Percentiles rank a stretch among this genome's conserved stretches.
Evolutionary conservation across 495 filamentous ascomycete species (phyloP).

Genomic region (Chaetomium cochliodes): DNA sequence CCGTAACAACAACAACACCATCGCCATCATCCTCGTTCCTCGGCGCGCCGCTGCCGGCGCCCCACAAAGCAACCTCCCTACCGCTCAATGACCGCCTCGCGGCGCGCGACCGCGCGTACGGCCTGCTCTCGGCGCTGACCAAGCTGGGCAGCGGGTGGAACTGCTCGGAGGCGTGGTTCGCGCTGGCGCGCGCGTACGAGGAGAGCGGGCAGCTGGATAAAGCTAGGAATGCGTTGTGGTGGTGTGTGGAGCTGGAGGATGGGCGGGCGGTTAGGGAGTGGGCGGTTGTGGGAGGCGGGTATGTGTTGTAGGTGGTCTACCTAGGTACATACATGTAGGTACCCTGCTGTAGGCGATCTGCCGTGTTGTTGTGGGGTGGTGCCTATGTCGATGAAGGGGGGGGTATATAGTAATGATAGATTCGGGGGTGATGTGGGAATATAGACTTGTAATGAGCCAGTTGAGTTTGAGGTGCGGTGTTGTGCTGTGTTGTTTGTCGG

Average conservation of each 20-base stretch:
- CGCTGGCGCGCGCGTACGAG: constrained; percentile 81
- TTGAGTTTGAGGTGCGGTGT: background rate
- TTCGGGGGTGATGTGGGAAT: background rate
- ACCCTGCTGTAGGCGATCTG: no score
- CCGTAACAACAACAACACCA: constrained; percentile 4
- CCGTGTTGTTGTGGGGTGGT: constrained; percentile 50
- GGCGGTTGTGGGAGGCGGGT: constrained; percentile 59
- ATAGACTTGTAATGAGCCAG: background rate
- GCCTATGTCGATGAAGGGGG: constrained; percentile 38
- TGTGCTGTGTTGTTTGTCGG: no score
- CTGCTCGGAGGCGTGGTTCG: constrained; percentile 89
- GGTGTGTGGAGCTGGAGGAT: constrained; percentile 74
- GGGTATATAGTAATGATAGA: background rate
- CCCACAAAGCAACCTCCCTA: constrained; percentile 52
- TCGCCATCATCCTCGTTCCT: constrained; percentile 19
- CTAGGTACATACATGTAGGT: background rate
- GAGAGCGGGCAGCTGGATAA: constrained; percentile 78
- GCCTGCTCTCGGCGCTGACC: constrained; percentile 74
- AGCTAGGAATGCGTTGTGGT: constrained; percentile 74
- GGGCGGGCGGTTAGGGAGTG: constrained; percentile 59
- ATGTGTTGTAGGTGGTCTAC: constrained; percentile 47
- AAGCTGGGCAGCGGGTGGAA: constrained; percentile 90
- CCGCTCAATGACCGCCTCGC: constrained; percentile 73
- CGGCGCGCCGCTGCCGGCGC: constrained; percentile 41
- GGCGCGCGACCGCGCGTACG: constrained; percentile 81